Evolutionary conservation across 2,329 filamentous ascomycete species (phyloP).

Genomic region (Calonectria pteridis): DNA sequence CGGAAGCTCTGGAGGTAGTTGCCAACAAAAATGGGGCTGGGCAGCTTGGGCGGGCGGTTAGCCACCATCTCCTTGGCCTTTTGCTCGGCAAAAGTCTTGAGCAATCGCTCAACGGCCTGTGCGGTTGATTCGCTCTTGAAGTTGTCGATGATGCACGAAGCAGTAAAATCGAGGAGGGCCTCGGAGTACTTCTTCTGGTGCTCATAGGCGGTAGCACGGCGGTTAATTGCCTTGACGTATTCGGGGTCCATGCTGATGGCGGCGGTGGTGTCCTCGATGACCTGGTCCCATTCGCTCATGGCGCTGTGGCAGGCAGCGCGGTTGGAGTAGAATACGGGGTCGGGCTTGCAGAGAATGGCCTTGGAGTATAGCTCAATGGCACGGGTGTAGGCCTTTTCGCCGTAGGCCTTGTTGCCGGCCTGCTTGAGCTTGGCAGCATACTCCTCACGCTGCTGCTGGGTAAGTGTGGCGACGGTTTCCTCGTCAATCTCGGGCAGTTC

Average conservation of each 20-base stretch:
- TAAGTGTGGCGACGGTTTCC: conserved; percentile 63
- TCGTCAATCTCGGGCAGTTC: conserved; percentile 78
- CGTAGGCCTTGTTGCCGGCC: conserved; percentile 96
- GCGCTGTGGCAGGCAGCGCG: conserved; percentile 97
- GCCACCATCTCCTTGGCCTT: conserved; percentile 92
- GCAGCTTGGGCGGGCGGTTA: conserved; percentile 88
- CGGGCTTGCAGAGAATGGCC: conserved; percentile 96
- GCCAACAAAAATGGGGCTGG: conserved; percentile 95
- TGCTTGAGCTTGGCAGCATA: conserved; percentile 94
- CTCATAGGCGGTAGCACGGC: conserved; percentile 96
- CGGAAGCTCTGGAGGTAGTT: conserved; percentile 99
- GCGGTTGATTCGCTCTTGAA: conserved; percentile 94
- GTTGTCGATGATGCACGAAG: conserved; percentile 98
- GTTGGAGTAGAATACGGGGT: conserved; percentile 99
- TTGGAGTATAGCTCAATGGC: conserved; percentile 96
- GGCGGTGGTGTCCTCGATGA: conserved; percentile 96
- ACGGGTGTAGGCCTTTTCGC: conserved; percentile 90
- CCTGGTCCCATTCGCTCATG: conserved; percentile 92
- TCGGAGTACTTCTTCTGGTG: conserved; percentile 92
- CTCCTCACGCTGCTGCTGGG: conserved; percentile 80
- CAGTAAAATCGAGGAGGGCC: conserved; percentile 96
- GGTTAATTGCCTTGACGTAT: conserved; percentile 98
- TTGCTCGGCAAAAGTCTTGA: conserved; percentile 96
- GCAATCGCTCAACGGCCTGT: conserved; percentile 88
- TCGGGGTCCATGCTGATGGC: conserved; percentile 93